Evolutionary conservation across 306 rosid species (phyloP).

Genomic region (Boehmeria nivea): DNA sequence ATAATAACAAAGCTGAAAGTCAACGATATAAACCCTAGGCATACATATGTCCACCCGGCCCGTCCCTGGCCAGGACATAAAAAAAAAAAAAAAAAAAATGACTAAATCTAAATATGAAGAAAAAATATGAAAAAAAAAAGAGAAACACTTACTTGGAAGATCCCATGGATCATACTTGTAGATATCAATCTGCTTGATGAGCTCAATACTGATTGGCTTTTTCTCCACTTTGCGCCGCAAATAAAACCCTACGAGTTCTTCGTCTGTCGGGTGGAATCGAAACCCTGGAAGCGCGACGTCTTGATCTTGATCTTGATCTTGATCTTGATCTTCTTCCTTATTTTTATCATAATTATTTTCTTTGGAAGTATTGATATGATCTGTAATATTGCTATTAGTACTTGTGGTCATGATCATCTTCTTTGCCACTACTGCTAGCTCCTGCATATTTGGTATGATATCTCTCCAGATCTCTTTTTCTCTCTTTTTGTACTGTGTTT

Average conservation of each 20-base stretch:
- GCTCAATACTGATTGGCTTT: conserved; percentile 53
- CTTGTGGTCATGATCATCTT: neutral
- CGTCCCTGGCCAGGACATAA: neutral
- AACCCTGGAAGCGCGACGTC: conserved; percentile 71
- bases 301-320: conserved; percentile 41
- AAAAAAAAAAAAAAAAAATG: neutral
- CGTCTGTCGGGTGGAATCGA: conserved; percentile 91
- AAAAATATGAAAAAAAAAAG: neutral
- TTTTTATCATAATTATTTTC: neutral
- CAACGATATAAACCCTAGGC: no score
- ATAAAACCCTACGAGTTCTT: conserved; percentile 91
- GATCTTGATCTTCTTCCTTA: conserved; percentile 32
- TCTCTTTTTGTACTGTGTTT: conserved; percentile 1
- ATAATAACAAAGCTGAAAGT: no score
- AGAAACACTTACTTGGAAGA: conserved; percentile 70
- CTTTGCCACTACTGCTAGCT: conserved; percentile 15
- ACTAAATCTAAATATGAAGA: neutral
- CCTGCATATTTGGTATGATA: neutral
- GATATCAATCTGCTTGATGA: conserved; percentile 86
- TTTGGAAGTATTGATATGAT: conserved; percentile 12
- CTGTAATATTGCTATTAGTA: neutral
- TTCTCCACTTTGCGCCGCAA: conserved; percentile 61
- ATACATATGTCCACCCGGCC: no score
- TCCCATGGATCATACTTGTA: conserved; percentile 98
- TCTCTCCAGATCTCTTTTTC: conserved; percentile 30